Conservation (phyloP, 2,329 filamentous ascomycete genomes). For the Trichophyton mentagrophytes region DNA sequence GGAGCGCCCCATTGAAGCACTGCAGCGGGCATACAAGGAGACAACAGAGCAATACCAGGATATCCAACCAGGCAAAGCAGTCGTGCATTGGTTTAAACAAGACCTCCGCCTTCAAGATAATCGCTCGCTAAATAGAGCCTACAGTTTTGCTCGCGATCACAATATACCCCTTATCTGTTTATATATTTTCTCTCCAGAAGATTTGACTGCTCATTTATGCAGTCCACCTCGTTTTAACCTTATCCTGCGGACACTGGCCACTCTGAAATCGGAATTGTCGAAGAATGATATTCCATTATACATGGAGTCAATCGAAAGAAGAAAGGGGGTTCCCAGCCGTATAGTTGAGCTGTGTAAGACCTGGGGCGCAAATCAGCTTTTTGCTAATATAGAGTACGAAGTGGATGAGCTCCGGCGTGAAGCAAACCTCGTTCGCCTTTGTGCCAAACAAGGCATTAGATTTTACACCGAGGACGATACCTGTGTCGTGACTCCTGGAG, state of each 20-base stretch:
- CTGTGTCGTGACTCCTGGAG: constrained; percentile 66
- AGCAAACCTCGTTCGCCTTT: constrained; percentile 48
- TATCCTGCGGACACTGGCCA: constrained; percentile 55
- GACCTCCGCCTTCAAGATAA: constrained; percentile 68
- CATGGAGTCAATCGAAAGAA: constrained; percentile 56
- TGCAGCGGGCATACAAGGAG: constrained; percentile 48
- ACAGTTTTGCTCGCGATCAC: constrained; percentile 51
- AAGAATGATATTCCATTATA: constrained; percentile 65
- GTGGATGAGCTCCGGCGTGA: constrained; percentile 79
- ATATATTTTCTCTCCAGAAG: constrained; percentile 70
- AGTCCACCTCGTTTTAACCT: constrained; percentile 67
- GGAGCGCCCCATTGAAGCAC: constrained; percentile 57
- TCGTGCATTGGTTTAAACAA: constrained; percentile 85
- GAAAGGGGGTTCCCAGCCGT: constrained; percentile 48
- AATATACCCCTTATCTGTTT: constrained; percentile 60
- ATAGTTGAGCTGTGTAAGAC: constrained; percentile 53
- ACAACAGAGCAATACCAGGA: constrained; percentile 44
- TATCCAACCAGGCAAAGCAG: constrained; percentile 45
- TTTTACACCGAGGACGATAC: constrained; percentile 69
- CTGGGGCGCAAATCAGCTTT: constrained; percentile 66
- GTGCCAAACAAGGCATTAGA: constrained; percentile 50
- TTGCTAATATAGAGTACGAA: constrained; percentile 79
- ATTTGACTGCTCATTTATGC: constrained; percentile 68
- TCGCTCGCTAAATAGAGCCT: constrained; percentile 54
- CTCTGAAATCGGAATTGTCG: constrained; percentile 53